Evolutionary conservation across 192 early-diverging fungal genomes (phyloP), one percentile per base, ranked within the genome.

Genomic region (Coemansia sp.): DNA sequence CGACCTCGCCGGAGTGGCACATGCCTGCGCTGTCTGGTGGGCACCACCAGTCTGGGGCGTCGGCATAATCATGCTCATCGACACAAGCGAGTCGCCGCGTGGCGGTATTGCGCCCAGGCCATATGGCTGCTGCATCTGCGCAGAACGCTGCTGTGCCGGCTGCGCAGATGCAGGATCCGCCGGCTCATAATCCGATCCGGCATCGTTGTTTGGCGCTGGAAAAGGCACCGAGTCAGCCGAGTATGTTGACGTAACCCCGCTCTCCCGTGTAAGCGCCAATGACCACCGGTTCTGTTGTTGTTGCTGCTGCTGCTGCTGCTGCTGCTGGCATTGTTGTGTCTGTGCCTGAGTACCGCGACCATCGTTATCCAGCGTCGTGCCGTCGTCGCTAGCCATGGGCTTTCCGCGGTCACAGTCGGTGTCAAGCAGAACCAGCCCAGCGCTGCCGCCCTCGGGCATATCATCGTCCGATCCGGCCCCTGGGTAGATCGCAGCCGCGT

Each of bases 361-460:
- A 7, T 31, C 52, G 14, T 40, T 41, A 44, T 34, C 48, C 38
- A 57, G 26, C 9, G 55, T 58, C 20, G 47, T 44, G 33, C 56
- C 47, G 38, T 64, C 56, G 45, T 60, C 60, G 52, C 48, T 64
- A 23, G 61, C 55, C 38, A 59, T 33, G 34, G 22, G 22, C 35
- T 44, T 47, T 26, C 18, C 36, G 5, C 38, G 40, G 13, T 56
- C 47, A 1, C 34, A 42, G 17, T 50, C 60, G 12, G 22, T 16
- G 21, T 60, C 49, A 30, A 64, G 52, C 8, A 60, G 25, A 31
- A 72, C 41, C 17, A 72, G 49, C 4, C 68, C 61, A 3, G 67
- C 67, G 26, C 50, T 3, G 26, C 20, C 16, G 28, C 43, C 21
- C 17, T 35, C 29, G 9, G 10, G 11, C 22, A 17, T 5, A n/a